A percentile compares a stretch with the other conserved stretches of the same genome.
Evolutionary conservation across 2,329 filamentous ascomycete species (phyloP).

Genomic region (Coleophoma eucalyptorum): DNA sequence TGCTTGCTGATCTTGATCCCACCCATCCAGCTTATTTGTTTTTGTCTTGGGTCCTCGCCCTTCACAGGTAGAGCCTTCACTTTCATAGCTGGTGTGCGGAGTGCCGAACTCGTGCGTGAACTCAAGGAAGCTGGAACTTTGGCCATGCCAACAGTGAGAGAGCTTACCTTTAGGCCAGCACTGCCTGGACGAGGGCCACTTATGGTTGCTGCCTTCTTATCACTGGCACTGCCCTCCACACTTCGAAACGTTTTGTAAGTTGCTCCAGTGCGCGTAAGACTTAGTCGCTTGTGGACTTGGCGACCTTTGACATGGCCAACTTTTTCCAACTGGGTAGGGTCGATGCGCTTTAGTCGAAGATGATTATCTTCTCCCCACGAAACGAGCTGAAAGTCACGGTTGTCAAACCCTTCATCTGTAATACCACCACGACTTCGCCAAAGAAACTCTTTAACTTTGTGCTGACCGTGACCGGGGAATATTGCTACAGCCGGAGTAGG

Average conservation of each 20-base stretch:
- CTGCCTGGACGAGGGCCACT: constrained; percentile 51
- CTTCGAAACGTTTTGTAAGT: constrained; percentile 82
- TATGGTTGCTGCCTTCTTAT: constrained; percentile 59
- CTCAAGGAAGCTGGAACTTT: constrained; percentile 36
- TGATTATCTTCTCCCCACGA: constrained; percentile 89
- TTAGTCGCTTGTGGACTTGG: constrained; percentile 59
- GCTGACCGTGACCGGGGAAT: constrained; percentile 54
- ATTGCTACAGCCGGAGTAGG: constrained; percentile 47
- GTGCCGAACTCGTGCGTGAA: constrained; percentile 14
- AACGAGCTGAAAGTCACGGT: constrained; percentile 87
- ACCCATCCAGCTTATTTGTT: constrained; percentile 66
- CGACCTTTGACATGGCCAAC: constrained; percentile 73
- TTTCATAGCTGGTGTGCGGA: constrained; percentile 26
- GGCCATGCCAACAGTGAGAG: constrained; percentile 29
- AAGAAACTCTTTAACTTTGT: constrained; percentile 84
- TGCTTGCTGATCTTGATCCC: constrained; percentile 56
- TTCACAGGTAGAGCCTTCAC: constrained; percentile 21
- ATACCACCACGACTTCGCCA: constrained; percentile 76
- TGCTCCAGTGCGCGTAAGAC: constrained; percentile 78
- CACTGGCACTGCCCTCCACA: constrained; percentile 55
- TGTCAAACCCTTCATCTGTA: constrained; percentile 64
- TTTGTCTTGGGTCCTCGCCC: constrained; percentile 40
- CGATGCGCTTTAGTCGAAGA: constrained; percentile 72
- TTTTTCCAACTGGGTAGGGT: constrained; percentile 57
- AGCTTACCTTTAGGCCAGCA: constrained; percentile 30